Percentiles rank a stretch among this genome's conserved stretches.
Evolutionary conservation across 2,329 filamentous ascomycete genomes (phyloP).

Genomic region (Microthyrium microscopicum): DNA sequence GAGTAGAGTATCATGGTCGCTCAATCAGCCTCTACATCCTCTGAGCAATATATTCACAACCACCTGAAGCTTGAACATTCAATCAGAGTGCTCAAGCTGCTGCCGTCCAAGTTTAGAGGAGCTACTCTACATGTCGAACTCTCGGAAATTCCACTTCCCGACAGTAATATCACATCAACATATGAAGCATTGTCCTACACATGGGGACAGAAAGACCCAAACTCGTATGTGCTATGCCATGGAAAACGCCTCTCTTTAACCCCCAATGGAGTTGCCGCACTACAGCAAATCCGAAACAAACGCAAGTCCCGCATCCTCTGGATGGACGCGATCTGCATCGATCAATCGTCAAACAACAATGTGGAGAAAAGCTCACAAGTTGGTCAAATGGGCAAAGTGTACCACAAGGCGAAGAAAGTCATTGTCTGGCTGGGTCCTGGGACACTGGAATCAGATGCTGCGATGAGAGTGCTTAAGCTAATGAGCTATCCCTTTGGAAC

Average conservation of each 20-base stretch:
- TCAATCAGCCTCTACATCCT: no score
- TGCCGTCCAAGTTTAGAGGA: no score
- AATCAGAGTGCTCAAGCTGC: no score
- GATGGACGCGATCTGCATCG: slow-evolving; percentile 7
- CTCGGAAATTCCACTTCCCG: background rate
- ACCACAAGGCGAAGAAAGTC: slow-evolving; percentile 1
- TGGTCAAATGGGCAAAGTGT: background rate
- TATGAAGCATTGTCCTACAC: slow-evolving; percentile 7
- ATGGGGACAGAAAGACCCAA: background rate
- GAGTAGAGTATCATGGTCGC: no score
- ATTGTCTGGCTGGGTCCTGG: slow-evolving; percentile 1
- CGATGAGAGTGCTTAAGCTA: no score
- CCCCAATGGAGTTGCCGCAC: background rate
- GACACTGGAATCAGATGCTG: no score
- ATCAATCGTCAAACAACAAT: slow-evolving; percentile 1
- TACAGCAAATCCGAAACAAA: background rate
- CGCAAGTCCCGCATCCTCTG: background rate
- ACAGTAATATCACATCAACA: background rate
- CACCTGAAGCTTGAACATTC: no score
- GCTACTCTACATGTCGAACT: no score
- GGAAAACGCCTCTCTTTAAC: background rate
- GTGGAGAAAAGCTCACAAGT: background rate
- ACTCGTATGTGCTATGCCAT: background rate
- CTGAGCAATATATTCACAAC: no score
- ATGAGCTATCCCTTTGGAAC: no score